A percentile compares a stretch with the other conserved stretches of the same genome.
Evolutionary conservation across 805 yeast species (phyloP).

Genomic region (Candida qinlingensis): DNA sequence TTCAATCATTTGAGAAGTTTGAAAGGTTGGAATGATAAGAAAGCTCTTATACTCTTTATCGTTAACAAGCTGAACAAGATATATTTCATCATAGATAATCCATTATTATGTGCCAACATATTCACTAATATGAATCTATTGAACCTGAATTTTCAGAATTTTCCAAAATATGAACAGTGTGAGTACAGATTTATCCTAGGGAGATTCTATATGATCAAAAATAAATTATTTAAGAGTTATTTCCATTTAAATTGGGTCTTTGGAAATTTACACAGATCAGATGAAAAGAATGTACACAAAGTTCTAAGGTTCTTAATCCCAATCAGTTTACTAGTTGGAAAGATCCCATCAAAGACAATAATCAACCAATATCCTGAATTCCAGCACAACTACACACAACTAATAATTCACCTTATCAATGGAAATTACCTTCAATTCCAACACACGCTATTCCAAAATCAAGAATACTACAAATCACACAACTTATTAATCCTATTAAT

Average conservation of each 20-base stretch:
- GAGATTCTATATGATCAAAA: constrained; percentile 47
- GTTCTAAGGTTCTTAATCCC: constrained; percentile 48
- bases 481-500: constrained; percentile 38
- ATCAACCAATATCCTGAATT: constrained; percentile 23
- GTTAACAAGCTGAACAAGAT: constrained; percentile 45
- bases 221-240: constrained; percentile 41
- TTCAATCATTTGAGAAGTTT: constrained; percentile 27
- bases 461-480: constrained; percentile 33
- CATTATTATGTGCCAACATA: constrained; percentile 55
- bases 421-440: constrained; percentile 41
- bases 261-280: constrained; percentile 15
- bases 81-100: constrained; percentile 48
- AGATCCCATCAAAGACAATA: constrained; percentile 34
- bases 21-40: constrained; percentile 33
- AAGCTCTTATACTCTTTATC: constrained; percentile 41
- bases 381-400: constrained; percentile 31
- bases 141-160: constrained; percentile 36
- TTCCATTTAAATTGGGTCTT: constrained; percentile 42
- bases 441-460: constrained; percentile 27
- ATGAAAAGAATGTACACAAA: constrained; percentile 19
- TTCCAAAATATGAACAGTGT: constrained; percentile 38
- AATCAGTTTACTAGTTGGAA: constrained; percentile 47
- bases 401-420: constrained; percentile 29
- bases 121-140: constrained; percentile 54
- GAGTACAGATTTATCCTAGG: constrained; percentile 52